These are phyloP conservation scores for Epichloe elymi DNA, from an alignment of 2,329 filamentous ascomycete species.

Conservation along the genomic window DNA sequence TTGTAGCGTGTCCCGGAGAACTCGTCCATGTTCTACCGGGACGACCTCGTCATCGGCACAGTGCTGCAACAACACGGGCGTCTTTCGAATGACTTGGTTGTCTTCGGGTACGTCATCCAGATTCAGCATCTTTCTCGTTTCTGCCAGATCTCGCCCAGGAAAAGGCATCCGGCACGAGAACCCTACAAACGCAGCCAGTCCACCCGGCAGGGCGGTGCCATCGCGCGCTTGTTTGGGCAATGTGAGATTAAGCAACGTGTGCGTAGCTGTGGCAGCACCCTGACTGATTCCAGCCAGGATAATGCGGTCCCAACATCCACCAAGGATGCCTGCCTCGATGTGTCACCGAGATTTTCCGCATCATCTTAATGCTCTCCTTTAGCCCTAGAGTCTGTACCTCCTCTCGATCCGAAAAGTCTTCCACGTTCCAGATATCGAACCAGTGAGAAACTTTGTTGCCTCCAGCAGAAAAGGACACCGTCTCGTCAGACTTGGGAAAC, in stretches of 20 bases:
- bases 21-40: conserved; percentile 21
- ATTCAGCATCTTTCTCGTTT: conserved; percentile 19
- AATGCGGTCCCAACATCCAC: conserved; percentile 24
- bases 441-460: conserved; percentile 25
- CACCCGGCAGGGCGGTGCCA: not conserved
- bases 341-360: conserved; percentile 21
- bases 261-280: conserved; percentile 28
- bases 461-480: conserved; percentile 13
- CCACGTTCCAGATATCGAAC: conserved; percentile 37
- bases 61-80: conserved; percentile 32
- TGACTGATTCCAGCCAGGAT: conserved; percentile 34
- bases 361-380: conserved; percentile 20
- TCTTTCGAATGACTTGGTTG: conserved; percentile 23
- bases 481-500: conserved; percentile 30
- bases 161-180: conserved; percentile 26
- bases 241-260: conserved; percentile 23
- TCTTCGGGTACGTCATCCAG: conserved; percentile 13
- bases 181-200: conserved; percentile 23
- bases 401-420: conserved; percentile 26
- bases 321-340: conserved; percentile 22
- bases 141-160: conserved; percentile 15
- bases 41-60: conserved; percentile 31
- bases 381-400: conserved; percentile 29
- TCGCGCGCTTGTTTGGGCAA: conserved; percentile 7
- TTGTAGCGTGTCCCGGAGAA: conserved; percentile 20